These are phyloP conservation scores for Aspergillus sergii DNA, from an alignment of 2,329 filamentous ascomycete genomes.

Conservation along the genomic window DNA sequence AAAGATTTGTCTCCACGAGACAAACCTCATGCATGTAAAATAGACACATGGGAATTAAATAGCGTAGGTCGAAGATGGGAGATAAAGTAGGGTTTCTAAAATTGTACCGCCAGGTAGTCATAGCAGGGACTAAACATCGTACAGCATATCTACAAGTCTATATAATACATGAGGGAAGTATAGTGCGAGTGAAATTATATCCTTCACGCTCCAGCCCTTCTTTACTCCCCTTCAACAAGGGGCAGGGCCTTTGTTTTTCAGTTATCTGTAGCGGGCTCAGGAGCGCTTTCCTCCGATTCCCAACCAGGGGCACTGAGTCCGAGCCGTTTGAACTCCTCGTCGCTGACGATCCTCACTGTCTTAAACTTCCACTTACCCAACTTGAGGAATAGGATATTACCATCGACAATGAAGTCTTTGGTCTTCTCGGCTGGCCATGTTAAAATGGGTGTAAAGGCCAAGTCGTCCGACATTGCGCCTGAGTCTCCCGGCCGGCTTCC, in stretches of 20 bases:
- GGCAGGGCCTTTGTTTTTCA: neutral
- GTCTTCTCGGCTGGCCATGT: constrained; percentile 46
- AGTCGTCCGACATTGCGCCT: constrained; percentile 44
- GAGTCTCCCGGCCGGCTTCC: constrained; percentile 44
- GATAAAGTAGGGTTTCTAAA: neutral
- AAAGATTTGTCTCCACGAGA: neutral
- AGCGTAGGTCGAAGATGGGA: neutral
- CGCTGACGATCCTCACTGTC: constrained; percentile 57
- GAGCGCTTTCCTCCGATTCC: constrained; percentile 36
- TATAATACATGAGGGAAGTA: constrained; percentile 14
- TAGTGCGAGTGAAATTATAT: neutral
- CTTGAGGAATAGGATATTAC: constrained; percentile 56
- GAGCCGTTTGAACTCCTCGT: constrained; percentile 53
- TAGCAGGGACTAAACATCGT: constrained; percentile 2
- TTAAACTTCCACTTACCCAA: constrained; percentile 64
- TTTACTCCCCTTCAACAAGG: neutral
- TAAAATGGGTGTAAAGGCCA: constrained; percentile 55
- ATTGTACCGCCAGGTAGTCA: neutral
- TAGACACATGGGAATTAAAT: neutral
- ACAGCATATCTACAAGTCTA: constrained; percentile 18
- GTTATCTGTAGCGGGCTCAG: neutral
- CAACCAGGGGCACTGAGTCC: constrained; percentile 55
- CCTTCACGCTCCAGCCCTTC: neutral
- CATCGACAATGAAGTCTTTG: constrained; percentile 54
- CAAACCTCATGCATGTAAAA: neutral